Evolutionary conservation across 257 asterid species (phyloP), one percentile per base, ranked within the genome.

Genomic region (Nemophila menziesii): DNA sequence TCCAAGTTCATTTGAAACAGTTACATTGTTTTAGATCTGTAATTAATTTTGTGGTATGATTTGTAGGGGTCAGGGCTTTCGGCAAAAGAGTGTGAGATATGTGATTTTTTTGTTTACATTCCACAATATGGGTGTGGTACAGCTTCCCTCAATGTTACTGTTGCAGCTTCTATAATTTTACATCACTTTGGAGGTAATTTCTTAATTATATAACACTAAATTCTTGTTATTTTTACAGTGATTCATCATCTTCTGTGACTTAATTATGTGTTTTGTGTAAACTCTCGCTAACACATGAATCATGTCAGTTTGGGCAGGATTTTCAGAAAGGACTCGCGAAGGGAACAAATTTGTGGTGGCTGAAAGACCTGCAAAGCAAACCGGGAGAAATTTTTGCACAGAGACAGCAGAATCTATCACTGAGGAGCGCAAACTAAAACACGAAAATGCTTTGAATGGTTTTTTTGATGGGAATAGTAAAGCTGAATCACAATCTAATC

Each of bases 61-160:
- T 60, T 64, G 49, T 40, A 90, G 99, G 99, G 99, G 57, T 65
- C 72, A 13, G 96, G 96, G 62, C 96, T 90, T 57, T 90, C 99
- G 22, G 78, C 80, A n/a, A 85, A 81, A 63, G 92, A 90, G 65
- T 66, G 80, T 67, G 94, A 85, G 77, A 85, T 90, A 29, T 90
- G 96, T 15, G 96, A 90, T 59, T 85, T 74, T 56, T 90, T 90
- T 60, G 70, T 90, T 34, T 90, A 90, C 51, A 90, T 90, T 74
- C 96, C 99, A 36, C 99, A 85, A 52, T 90, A 85, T 48, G 96
- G 96, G 0, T 77, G 82, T 52, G 99, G 96, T 34, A 90, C 99
- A 36, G 99, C 99, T 38, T 90, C 98, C 16, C 36, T 90, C 57
- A 90, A 90, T 42, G 98, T 90, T 20, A 85, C 96, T 15, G 92